These are phyloP conservation scores for Clitoria ternatea DNA, from an alignment of 306 rosid genomes.

Conservation along the genomic window DNA sequence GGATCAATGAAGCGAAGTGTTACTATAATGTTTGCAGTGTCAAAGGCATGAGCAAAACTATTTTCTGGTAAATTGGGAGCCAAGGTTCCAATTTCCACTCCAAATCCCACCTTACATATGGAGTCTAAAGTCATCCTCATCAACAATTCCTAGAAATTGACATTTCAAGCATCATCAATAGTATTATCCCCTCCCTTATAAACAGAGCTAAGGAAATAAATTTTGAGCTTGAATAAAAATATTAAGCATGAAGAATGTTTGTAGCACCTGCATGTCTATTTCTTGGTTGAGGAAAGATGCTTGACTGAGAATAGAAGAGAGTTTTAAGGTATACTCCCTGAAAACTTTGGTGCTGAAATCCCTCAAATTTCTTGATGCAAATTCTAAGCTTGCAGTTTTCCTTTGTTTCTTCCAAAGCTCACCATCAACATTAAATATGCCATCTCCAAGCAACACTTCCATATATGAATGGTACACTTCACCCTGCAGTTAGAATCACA, in stretches of 20 bases:
- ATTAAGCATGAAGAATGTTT: conserved; percentile 10
- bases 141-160: conserved; percentile 59
- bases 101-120: conserved; percentile 92
- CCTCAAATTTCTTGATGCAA: conserved; percentile 88
- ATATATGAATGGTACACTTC: conserved; percentile 80
- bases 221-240: neutral
- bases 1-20: conserved; percentile 91
- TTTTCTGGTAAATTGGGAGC: conserved; percentile 71
- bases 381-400: conserved; percentile 88
- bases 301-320: conserved; percentile 51
- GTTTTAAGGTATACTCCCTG: conserved; percentile 63
- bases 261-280: conserved; percentile 80
- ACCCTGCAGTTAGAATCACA: conserved; percentile 51
- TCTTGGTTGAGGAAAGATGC: conserved; percentile 52
- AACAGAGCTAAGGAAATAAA: neutral
- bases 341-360: conserved; percentile 82
- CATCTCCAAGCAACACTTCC: conserved; percentile 94
- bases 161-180: neutral
- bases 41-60: conserved; percentile 77
- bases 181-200: neutral
- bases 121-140: conserved; percentile 98
- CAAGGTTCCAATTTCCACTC: conserved; percentile 88
- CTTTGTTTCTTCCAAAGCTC: conserved; percentile 88
- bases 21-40: conserved; percentile 78
- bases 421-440: conserved; percentile 88